phyloP scores from a whole-genome alignment of 2,329 filamentous ascomycete species.

The Aureobasidium pullulans region DNA sequence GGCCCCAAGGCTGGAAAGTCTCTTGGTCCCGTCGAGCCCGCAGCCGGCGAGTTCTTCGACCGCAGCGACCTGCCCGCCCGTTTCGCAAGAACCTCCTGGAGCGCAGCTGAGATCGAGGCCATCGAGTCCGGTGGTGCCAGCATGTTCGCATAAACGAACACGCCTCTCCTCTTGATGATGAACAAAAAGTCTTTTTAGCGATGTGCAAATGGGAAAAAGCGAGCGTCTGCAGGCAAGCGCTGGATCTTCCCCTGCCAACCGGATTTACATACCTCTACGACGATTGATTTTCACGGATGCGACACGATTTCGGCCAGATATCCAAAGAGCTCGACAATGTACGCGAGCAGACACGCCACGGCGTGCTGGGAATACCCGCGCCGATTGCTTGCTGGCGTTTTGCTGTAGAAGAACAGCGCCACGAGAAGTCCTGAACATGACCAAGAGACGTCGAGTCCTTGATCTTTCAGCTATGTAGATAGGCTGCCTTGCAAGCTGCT shows the following conservation, averaged over 20 bases:
- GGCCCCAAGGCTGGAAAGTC: conserved; percentile 60
- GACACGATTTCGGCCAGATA: background rate
- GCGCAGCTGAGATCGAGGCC: conserved; percentile 82
- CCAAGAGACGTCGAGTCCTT: background rate
- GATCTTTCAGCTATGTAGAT: background rate
- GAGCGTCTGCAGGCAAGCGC: conserved; percentile 14
- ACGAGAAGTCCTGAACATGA: background rate
- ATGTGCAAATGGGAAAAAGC: background rate
- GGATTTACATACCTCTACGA: background rate
- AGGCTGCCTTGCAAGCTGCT: background rate
- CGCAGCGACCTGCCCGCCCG: conserved; percentile 76
- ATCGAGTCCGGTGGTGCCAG: conserved; percentile 88
- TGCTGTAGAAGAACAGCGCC: background rate
- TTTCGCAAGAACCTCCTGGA: conserved; percentile 71
- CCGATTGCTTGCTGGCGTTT: background rate
- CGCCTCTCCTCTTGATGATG: background rate
- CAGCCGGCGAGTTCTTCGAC: conserved; percentile 75
- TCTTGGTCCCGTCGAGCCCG: conserved; percentile 65
- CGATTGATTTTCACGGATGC: background rate
- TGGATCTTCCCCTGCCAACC: background rate
- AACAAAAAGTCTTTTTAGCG: conserved; percentile 6
- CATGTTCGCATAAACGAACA: conserved; percentile 40
- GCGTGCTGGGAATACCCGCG: background rate
- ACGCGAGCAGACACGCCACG: background rate
- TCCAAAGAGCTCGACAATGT: background rate